These are phyloP conservation scores for Aschersonia sp. DNA, from an alignment of 2,329 filamentous ascomycete genomes.

Conservation along the genomic window DNA sequence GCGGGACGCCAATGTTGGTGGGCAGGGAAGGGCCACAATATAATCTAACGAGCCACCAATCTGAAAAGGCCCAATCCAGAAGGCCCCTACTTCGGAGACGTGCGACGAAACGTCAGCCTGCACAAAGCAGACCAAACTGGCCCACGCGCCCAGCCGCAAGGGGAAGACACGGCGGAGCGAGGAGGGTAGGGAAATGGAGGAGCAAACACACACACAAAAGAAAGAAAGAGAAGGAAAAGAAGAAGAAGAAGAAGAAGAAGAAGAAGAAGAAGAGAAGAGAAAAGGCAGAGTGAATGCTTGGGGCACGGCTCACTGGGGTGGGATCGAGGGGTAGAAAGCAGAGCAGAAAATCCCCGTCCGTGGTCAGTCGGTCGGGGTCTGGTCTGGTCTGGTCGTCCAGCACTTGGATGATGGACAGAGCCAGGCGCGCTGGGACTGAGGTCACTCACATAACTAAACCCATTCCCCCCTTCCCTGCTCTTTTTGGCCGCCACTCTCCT, in stretches of 20 bases:
- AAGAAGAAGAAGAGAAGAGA: no score
- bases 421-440: constrained; percentile 4
- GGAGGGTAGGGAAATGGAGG: not conserved
- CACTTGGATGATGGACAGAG: constrained; percentile 4
- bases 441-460: constrained; percentile 20
- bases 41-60: constrained; percentile 4
- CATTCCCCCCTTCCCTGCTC: constrained; percentile 17
- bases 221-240: no score
- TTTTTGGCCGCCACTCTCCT: constrained; percentile 9
- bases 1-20: constrained; percentile 3
- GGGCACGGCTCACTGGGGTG: not conserved
- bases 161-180: not conserved
- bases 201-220: not conserved
- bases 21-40: constrained; percentile 2
- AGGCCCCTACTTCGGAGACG: not conserved
- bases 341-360: not conserved
- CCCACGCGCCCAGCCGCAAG: no score
- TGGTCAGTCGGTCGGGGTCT: constrained; percentile 4
- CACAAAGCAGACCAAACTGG: not conserved
- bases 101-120: not conserved
- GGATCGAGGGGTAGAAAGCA: not conserved
- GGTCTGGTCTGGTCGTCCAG: constrained; percentile 1
- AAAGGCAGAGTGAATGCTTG: no score
- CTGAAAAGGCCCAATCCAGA: not conserved
- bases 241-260: no score